Base-by-base conservation (phyloP, 495 filamentous ascomycete genomes). In the Astrocystis sublimbata region DNA sequence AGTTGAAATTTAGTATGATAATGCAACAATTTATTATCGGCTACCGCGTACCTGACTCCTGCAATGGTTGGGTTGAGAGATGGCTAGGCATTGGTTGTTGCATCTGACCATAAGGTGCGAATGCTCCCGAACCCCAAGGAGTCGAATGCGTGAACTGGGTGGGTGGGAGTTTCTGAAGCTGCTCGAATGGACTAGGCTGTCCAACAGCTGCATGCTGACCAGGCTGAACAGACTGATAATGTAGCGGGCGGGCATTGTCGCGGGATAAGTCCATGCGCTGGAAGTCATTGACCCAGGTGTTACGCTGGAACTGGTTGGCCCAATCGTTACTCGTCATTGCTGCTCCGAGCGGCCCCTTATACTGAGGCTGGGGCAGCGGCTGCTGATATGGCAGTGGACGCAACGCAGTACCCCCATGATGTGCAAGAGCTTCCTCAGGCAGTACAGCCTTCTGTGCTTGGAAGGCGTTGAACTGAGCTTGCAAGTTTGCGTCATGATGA, bases 211-310 rank as follows among this genome's bases (percentile, higher is more conserved):
- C 40, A 33, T 12, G 21, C 10, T 40, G 50, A 9, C 2, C 8
- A 23, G 42, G 31, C 5, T 40, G 50, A 9, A 3, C 8, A 23
- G 42, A 23, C 5, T 45, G 60, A 19, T 1, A 13, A 23, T 40
- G 28, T 15, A 56, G 3, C 3, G 51, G 51, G 31, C 13, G 5
- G n/a, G 19, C 17, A 6, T 46, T 40, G 4, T 28, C 15, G 15
- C 17, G 26, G 43, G 58, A 21, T 31, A 73, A 61, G 43, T 62
- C 60, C 60, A 72, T 58, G 6, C 65, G 69, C 41, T 75, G 71
- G 56, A 76, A 76, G 36, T 76, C 71, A 23, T 57, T 62, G 4
- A 66, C 68, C 74, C 73, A 76, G 41, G 8, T 46, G 42, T 43
- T 49, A 61, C 41, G 68, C 40, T 73, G 71, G 53, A 76, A 76